Base-by-base conservation (phyloP, 2,329 filamentous ascomycete genomes). In the Botrytis aclada region DNA sequence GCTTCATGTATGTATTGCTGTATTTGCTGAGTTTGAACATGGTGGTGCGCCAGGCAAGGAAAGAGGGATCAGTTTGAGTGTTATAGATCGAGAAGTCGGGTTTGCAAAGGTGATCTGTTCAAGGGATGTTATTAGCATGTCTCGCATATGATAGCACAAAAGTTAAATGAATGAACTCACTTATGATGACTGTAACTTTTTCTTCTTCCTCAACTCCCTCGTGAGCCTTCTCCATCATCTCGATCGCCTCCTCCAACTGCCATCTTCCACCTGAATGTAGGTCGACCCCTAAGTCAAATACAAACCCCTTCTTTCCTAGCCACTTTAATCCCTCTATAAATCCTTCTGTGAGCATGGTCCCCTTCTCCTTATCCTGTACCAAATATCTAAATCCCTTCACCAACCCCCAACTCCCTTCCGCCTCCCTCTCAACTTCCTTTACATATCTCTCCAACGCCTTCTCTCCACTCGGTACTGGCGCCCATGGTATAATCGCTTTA, bases 221-320 rank as follows among this genome's bases (percentile, higher is more conserved):
- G 79, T 93, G 90, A 14, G 92, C 88, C 77, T 83, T 87, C 77
- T 87, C 86, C 80, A 94, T 89, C 87, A 94, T 91, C 81, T 89
- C 87, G 20, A 92, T 86, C 7, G 88, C 85, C 82, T 94, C 92
- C 72, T 91, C 89, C 75, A 93, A 85, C 84, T 93, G 93, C 83
- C 87, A 89, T 73, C 90, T 85, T 8, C 94, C 95, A 41, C 92
- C 89, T n/a, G 88, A 86, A 80, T 93, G 88, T 78, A 92, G 89
- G 84, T 98, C 94, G 20, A 97, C 88, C 0, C 93, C 94, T 0
- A 97, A 84, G 80, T 98, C 95, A 81, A 98, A 97, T 1, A 88
- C 86, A 78, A 91, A 87, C 0, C 88, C 88, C 74, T 85, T 85
- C 70, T 85, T 85, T 7, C 89, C 92, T 63, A 94, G 83, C 80